These are phyloP conservation scores for Cardamine resedifolia DNA, from an alignment of 345 rosid genomes.

Conservation along the genomic window DNA sequence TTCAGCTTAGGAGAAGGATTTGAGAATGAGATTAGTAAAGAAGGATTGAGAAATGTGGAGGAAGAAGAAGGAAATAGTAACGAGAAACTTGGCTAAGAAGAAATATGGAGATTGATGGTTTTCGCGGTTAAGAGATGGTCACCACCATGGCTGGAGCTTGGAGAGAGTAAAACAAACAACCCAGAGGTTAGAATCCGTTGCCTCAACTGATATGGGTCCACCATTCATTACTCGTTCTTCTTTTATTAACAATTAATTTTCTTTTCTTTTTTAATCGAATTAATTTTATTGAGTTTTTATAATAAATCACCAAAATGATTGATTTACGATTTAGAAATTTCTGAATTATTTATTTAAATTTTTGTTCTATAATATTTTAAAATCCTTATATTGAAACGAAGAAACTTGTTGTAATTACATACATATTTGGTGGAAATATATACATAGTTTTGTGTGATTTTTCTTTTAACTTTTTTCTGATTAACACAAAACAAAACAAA, in stretches of 20 bases:
- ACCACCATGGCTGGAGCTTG: conserved; percentile 35
- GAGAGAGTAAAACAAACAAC: conserved; percentile 16
- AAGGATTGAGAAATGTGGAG: not conserved
- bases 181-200: conserved; percentile 36
- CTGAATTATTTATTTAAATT: not conserved
- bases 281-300: not conserved
- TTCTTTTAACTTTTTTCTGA: not conserved
- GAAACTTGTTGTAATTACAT: not conserved
- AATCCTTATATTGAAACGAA: not conserved
- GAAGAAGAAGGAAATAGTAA: not conserved
- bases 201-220: conserved; percentile 32
- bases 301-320: not conserved
- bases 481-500: too few species aligned
- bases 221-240: not conserved
- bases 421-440: not conserved
- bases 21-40: not conserved
- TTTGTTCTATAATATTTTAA: not conserved
- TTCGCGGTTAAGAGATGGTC: conserved; percentile 13
- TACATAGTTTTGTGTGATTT: not conserved
- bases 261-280: not conserved
- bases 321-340: not conserved
- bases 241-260: not conserved
- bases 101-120: not conserved
- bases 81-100: conserved; percentile 7
- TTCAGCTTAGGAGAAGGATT: conserved; percentile 9